Conservation (phyloP, 129 eudicot genomes). For the Erigeron canadensis region DNA sequence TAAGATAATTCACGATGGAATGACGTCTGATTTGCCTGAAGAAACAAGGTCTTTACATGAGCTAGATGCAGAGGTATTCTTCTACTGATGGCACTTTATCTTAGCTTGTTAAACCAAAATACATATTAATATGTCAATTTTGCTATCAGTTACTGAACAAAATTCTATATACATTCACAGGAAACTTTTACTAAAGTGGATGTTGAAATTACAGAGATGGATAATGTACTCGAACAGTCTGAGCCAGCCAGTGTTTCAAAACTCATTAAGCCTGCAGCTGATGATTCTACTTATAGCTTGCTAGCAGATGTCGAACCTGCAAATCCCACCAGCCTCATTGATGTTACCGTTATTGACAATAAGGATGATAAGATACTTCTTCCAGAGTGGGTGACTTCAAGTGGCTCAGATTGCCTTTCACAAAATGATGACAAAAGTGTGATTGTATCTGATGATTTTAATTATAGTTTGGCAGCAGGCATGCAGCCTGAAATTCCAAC, state of each 20-base stretch:
- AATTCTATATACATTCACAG: conserved; percentile 34
- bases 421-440: conserved; percentile 32
- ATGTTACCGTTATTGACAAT: conserved; percentile 29
- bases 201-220: conserved; percentile 14
- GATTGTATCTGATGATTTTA: conserved; percentile 32
- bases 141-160: conserved; percentile 14
- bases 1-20: conserved; percentile 14
- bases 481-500: conserved; percentile 14
- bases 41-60: conserved; percentile 25
- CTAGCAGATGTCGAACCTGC: conserved; percentile 29
- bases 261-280: conserved; percentile 31
- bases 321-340: conserved; percentile 19
- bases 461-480: conserved; percentile 37
- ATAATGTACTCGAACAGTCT: conserved; percentile 26
- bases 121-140: background rate
- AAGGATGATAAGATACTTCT: conserved; percentile 26
- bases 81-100: conserved; percentile 14
- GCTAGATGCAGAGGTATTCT: conserved; percentile 50
- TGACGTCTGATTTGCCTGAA: conserved; percentile 26
- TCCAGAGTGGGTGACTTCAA: conserved; percentile 34
- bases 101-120: conserved; percentile 1
- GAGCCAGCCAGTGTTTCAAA: conserved; percentile 30
- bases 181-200: conserved; percentile 36
- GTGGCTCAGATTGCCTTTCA: conserved; percentile 26
- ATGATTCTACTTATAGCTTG: conserved; percentile 35